Base-by-base conservation (phyloP, 495 filamentous ascomycete species). In the Penicillium silybi region DNA sequence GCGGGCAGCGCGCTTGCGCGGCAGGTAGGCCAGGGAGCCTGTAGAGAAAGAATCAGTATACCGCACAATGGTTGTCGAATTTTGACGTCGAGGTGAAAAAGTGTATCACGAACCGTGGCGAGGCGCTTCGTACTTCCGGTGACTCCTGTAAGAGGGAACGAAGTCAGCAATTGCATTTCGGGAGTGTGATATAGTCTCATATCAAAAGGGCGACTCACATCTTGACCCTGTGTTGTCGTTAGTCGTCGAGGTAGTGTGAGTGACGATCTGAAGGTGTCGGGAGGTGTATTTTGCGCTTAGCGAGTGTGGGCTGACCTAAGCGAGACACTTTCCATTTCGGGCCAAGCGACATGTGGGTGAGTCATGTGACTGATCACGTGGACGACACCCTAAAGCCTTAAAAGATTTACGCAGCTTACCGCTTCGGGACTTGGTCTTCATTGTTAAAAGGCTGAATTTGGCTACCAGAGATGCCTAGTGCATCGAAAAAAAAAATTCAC, bases 1-100 rank as follows among this genome's bases (percentile, higher is more conserved):
- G 68, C 93, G 83, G 74, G 91, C 82, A 60, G 95, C 92, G 66
- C 95, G 85, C 91, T 99, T 99, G 70, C 95, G 82, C 50, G 95
- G 95, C 68, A 99, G 77, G 80, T 88, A 99, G 57, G 95, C 95
- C 76, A 99, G 80, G 62, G 92, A 97, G 57, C 78, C 74, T 78
- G 67, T 52, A 50, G 34, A 58, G 26, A 53, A 26, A 57, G 5
- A 55, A 65, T 76, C 63, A 76, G 73, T 70, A 65, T 42, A 48
- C 35, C 61, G 63, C 61, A 68, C 56, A 62, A 20, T 54, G 34
- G 50, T 59, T 47, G 43, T 53, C 56, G 63, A 59, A 57, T 65
- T 62, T 69, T 56, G 53, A 65, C 43, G 51, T 53, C 52, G 54
- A 47, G 53, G 61, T 50, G 58, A 60, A 50, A 57, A 65, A 57